phyloP scores from a whole-genome alignment of 164 flowering plant species.

The Hamamelis virginiana region DNA sequence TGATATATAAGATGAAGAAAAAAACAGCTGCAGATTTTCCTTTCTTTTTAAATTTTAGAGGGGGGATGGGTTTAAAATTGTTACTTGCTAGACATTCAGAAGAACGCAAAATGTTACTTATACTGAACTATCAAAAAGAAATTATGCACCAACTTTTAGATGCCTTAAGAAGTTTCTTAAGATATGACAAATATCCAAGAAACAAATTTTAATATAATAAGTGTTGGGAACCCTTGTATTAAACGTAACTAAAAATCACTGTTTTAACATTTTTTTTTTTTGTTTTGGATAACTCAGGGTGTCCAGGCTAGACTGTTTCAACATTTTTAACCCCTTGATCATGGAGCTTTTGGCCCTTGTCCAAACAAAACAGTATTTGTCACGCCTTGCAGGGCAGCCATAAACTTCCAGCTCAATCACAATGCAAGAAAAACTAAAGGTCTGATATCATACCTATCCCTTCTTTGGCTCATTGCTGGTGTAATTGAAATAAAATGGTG shows the following conservation, averaged over 20 bases:
- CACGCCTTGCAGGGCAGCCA: background rate
- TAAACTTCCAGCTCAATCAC: background rate
- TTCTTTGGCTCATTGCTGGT: constrained; percentile 95
- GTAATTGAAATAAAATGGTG: constrained; percentile 85
- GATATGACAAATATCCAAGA: background rate
- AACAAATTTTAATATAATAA: too few relatives aligned
- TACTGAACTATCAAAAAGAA: too few relatives aligned
- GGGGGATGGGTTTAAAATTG: too few relatives aligned
- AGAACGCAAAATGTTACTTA: too few relatives aligned
- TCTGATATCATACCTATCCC: constrained; percentile 64
- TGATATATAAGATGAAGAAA: background rate
- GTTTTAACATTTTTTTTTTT: too few relatives aligned
- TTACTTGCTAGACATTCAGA: too few relatives aligned
- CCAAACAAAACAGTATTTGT: background rate
- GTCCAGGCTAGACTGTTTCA: too few relatives aligned
- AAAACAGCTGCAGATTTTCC: background rate
- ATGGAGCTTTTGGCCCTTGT: background rate
- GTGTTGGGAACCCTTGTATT: too few relatives aligned
- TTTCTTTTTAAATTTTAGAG: too few relatives aligned
- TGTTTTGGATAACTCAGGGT: too few relatives aligned
- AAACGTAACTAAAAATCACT: background rate
- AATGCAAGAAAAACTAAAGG: background rate
- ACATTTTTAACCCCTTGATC: too few relatives aligned
- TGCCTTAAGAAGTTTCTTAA: background rate
- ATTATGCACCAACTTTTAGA: too few relatives aligned